Evolutionary conservation across 1,284 basidiomycete genomes (phyloP).

Genomic region (Cutaneotrichosporon sp.): DNA sequence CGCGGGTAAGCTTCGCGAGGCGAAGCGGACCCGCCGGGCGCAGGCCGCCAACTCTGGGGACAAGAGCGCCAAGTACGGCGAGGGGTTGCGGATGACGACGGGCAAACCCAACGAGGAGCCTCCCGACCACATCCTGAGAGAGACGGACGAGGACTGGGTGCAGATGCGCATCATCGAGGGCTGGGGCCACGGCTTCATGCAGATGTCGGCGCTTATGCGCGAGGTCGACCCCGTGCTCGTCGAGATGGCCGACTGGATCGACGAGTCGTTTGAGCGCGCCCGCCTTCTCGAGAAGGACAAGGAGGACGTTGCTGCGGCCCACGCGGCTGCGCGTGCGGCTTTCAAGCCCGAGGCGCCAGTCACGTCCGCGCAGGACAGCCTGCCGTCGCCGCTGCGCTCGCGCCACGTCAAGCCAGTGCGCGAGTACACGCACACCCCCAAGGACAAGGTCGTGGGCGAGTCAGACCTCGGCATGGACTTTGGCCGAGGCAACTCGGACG

Average conservation of each 20-base stretch:
- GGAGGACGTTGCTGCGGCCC: conserved; percentile 31
- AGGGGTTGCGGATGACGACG: conserved; percentile 56
- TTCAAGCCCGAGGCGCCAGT: conserved; percentile 21
- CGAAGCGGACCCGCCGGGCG: conserved; percentile 75
- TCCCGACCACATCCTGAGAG: conserved; percentile 59
- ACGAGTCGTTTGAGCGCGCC: conserved; percentile 65
- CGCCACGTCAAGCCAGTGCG: conserved; percentile 47
- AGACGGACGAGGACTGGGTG: conserved; percentile 92
- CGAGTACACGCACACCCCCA: conserved; percentile 38
- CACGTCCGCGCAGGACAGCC: conserved; percentile 6
- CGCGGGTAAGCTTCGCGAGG: conserved; percentile 87
- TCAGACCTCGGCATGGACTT: conserved; percentile 46
- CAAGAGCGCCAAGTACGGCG: conserved; percentile 45
- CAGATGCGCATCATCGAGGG: conserved; percentile 86
- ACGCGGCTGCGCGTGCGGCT: conserved; percentile 28
- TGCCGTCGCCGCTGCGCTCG: conserved; percentile 27
- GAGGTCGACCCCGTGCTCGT: conserved; percentile 75
- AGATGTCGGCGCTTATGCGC: conserved; percentile 83
- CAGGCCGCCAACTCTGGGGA: conserved; percentile 52
- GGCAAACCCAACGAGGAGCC: conserved; percentile 2
- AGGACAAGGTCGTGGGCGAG: conserved; percentile 36
- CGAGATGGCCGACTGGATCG: conserved; percentile 92
- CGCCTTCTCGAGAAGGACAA: conserved; percentile 38
- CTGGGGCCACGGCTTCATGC: conserved; percentile 91
- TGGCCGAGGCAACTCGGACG: conserved; percentile 23